Percentiles rank a stretch among this genome's conserved stretches.
Conservation (phyloP, 1,284 basidiomycete genomes). For the Cutaneotrichosporon sp. region DNA sequence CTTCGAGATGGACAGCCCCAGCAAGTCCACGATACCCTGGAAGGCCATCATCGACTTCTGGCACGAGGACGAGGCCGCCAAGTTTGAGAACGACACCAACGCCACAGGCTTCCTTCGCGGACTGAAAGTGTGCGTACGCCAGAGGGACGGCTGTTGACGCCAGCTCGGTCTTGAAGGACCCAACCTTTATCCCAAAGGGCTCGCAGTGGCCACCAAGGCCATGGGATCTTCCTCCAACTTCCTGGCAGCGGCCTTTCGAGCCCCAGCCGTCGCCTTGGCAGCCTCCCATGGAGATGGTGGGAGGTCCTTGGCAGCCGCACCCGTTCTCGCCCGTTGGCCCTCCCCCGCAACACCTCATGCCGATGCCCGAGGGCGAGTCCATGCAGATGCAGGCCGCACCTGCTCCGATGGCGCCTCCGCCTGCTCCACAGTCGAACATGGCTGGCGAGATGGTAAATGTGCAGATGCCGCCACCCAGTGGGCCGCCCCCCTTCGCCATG, state of each 20-base stretch:
- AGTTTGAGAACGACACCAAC: slow-evolving; percentile 64
- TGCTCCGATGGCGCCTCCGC: neutral
- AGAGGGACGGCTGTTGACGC: neutral
- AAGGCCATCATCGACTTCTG: slow-evolving; percentile 80
- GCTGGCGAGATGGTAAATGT: neutral
- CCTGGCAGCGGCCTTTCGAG: neutral
- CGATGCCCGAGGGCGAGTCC: neutral
- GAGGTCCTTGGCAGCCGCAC: neutral
- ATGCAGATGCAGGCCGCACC: neutral
- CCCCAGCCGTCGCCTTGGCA: neutral
- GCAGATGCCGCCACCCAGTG: neutral
- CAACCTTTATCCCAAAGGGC: slow-evolving; percentile 15
- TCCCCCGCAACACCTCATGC: neutral
- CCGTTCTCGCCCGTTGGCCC: neutral
- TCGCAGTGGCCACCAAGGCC: neutral
- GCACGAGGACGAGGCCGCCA: slow-evolving; percentile 78
- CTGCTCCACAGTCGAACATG: neutral
- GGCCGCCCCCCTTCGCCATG: neutral
- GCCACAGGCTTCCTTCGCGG: slow-evolving; percentile 30
- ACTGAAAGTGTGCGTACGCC: slow-evolving; percentile 40
- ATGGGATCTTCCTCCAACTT: neutral
- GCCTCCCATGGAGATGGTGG: neutral
- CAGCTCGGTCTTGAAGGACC: slow-evolving; percentile 21
- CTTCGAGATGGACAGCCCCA: slow-evolving; percentile 64
- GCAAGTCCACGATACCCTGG: slow-evolving; percentile 61